Evolutionary conservation across 306 rosid species (phyloP).

Genomic region (Lablab purpureus): DNA sequence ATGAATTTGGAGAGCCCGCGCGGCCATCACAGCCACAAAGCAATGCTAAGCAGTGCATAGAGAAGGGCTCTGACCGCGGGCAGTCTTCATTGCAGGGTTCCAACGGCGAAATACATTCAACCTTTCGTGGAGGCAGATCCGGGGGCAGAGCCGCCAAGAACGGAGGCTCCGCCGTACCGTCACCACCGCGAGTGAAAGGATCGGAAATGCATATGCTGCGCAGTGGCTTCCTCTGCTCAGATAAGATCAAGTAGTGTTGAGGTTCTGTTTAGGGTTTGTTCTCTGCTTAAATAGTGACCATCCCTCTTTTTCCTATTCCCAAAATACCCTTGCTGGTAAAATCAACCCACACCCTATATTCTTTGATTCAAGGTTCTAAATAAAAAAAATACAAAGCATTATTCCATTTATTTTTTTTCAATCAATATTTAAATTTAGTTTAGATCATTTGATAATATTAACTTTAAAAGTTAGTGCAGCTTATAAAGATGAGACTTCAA

Average conservation of each 20-base stretch:
- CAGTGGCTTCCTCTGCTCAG: slow-evolving; percentile 52
- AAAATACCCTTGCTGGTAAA: background rate
- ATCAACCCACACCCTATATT: background rate
- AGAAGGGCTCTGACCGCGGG: slow-evolving; percentile 55
- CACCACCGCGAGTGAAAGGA: background rate
- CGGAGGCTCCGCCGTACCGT: slow-evolving; percentile 38
- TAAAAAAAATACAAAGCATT: background rate
- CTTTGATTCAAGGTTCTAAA: background rate
- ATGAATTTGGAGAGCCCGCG: slow-evolving; percentile 44
- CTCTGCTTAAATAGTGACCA: background rate
- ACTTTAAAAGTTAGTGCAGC: background rate
- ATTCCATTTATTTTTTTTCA: background rate
- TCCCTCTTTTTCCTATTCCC: slow-evolving; percentile 7
- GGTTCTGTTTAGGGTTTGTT: slow-evolving; percentile 8
- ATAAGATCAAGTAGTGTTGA: slow-evolving; percentile 59
- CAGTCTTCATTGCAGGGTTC: slow-evolving; percentile 55
- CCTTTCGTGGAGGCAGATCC: background rate
- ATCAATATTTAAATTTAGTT: background rate
- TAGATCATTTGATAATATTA: background rate
- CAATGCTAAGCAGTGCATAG: background rate
- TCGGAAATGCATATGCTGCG: background rate
- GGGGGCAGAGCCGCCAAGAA: slow-evolving; percentile 37
- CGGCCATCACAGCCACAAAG: slow-evolving; percentile 50
- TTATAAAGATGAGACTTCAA: background rate
- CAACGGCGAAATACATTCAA: slow-evolving; percentile 20